Conservation (phyloP, 352 stramenopile species). For the Phytophthora crassamura region DNA sequence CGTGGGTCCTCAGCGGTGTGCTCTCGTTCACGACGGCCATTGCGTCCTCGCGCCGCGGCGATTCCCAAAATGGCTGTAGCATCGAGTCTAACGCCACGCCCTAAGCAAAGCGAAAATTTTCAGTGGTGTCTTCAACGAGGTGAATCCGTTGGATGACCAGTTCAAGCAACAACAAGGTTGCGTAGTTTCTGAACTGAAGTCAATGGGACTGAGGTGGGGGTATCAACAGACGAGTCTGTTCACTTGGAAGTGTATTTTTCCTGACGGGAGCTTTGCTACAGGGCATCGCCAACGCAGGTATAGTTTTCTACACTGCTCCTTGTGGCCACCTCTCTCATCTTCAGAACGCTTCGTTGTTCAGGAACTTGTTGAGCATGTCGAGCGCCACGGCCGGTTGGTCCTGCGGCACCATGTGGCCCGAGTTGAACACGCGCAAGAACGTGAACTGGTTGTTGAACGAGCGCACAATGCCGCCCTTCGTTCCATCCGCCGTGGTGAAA, state of each 20-base stretch:
- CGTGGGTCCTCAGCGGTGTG: slow-evolving; percentile 26
- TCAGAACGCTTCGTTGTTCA: slow-evolving; percentile 49
- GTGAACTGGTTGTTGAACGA: slow-evolving; percentile 56
- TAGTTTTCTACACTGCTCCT: not conserved
- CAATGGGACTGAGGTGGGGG: not conserved
- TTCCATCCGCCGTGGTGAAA: slow-evolving; percentile 22
- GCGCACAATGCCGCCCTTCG: slow-evolving; percentile 37
- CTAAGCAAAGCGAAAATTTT: slow-evolving; percentile 6
- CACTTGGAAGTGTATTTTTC: slow-evolving; percentile 8
- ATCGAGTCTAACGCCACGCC: not conserved
- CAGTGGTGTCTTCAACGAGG: slow-evolving; percentile 9
- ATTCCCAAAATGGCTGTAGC: slow-evolving; percentile 50
- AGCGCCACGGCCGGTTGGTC: slow-evolving; percentile 60
- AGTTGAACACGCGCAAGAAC: slow-evolving; percentile 69
- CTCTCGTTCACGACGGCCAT: slow-evolving; percentile 21
- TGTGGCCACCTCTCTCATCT: not conserved
- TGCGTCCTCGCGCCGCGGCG: not conserved
- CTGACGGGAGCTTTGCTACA: no score
- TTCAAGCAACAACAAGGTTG: slow-evolving; percentile 1
- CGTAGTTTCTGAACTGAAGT: slow-evolving; percentile 23
- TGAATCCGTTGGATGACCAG: slow-evolving; percentile 23
- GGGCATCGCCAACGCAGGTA: not conserved
- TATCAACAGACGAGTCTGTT: not conserved
- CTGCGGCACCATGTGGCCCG: slow-evolving; percentile 70
- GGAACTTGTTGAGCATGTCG: slow-evolving; percentile 76